Conservation (phyloP, 768 basidiomycete species). For the Leccinum sublutescens region DNA sequence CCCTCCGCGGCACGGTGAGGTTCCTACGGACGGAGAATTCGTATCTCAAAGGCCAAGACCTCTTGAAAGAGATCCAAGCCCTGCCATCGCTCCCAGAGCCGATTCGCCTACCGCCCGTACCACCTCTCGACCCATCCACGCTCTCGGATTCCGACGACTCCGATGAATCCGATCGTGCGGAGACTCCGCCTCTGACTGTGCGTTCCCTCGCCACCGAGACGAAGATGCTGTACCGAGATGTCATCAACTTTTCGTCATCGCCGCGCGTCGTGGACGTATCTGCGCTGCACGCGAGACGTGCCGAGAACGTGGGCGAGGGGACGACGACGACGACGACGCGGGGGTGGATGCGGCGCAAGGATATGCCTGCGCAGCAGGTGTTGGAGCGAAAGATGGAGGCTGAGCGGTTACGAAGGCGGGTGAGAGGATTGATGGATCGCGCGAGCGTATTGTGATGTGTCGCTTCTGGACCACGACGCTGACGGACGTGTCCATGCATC, state of each 20-base stretch:
- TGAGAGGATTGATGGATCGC: slow-evolving; percentile 69
- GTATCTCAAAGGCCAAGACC: slow-evolving; percentile 89
- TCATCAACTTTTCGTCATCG: slow-evolving; percentile 80
- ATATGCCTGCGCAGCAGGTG: slow-evolving; percentile 79
- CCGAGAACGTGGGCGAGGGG: slow-evolving; percentile 46
- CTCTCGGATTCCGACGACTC: slow-evolving; percentile 65
- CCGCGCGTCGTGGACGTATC: slow-evolving; percentile 87
- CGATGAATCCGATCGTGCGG: slow-evolving; percentile 57
- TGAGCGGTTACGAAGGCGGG: slow-evolving; percentile 64
- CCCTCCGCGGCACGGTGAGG: slow-evolving; percentile 84
- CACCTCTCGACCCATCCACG: slow-evolving; percentile 63
- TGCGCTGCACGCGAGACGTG: slow-evolving; percentile 49
- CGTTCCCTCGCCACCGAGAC: slow-evolving; percentile 77
- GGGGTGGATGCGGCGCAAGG: slow-evolving; percentile 79
- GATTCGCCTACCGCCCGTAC: slow-evolving; percentile 52
- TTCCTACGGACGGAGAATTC: slow-evolving; percentile 94
- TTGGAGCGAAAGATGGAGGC: slow-evolving; percentile 74
- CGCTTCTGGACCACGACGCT: background rate
- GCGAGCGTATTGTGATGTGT: slow-evolving; percentile 37
- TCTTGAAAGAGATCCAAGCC: slow-evolving; percentile 76
- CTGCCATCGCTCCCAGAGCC: slow-evolving; percentile 64
- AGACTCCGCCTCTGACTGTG: slow-evolving; percentile 48
- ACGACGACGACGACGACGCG: slow-evolving; percentile 21
- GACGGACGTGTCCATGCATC: no score
- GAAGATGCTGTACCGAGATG: slow-evolving; percentile 82